Evolutionary conservation across 2,329 filamentous ascomycete species (phyloP).

Genomic region (Dactylonectria macrodidyma): DNA sequence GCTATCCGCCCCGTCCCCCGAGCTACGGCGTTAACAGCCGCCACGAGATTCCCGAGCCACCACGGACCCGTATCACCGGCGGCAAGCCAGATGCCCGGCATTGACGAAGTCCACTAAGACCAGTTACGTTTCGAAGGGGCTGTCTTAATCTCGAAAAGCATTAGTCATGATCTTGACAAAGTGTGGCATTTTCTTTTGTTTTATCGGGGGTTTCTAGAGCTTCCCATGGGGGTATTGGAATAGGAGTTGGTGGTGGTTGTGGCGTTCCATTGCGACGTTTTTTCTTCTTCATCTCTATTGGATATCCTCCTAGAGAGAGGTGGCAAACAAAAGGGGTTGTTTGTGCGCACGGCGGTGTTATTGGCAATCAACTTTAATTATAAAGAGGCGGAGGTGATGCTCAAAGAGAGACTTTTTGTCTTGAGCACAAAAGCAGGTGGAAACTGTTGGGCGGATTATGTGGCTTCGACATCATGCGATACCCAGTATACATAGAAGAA

Average conservation of each 20-base stretch:
- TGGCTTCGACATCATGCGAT: constrained; percentile 13
- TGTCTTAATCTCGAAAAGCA: background rate
- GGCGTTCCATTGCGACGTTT: constrained; percentile 12
- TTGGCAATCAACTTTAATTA: constrained; percentile 11
- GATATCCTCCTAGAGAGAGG: background rate
- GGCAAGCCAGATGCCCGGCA: constrained; percentile 28
- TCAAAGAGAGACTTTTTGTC: background rate
- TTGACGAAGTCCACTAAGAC: no score
- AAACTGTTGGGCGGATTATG: background rate
- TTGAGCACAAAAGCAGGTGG: background rate
- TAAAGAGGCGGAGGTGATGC: background rate
- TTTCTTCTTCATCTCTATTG: constrained; percentile 7
- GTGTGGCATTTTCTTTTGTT: constrained; percentile 7
- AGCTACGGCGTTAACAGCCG: constrained; percentile 30
- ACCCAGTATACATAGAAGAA: constrained; percentile 27
- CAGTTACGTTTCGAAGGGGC: background rate
- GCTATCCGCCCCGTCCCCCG: constrained; percentile 30
- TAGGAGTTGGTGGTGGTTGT: constrained; percentile 11
- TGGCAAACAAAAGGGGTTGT: background rate
- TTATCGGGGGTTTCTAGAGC: constrained; percentile 7
- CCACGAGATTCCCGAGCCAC: constrained; percentile 35
- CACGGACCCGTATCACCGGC: constrained; percentile 45
- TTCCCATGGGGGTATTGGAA: constrained; percentile 10
- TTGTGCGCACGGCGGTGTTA: background rate
- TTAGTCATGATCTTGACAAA: background rate